Conservation (phyloP, 2,329 filamentous ascomycete genomes). For the Akanthomyces dipterigenus region DNA sequence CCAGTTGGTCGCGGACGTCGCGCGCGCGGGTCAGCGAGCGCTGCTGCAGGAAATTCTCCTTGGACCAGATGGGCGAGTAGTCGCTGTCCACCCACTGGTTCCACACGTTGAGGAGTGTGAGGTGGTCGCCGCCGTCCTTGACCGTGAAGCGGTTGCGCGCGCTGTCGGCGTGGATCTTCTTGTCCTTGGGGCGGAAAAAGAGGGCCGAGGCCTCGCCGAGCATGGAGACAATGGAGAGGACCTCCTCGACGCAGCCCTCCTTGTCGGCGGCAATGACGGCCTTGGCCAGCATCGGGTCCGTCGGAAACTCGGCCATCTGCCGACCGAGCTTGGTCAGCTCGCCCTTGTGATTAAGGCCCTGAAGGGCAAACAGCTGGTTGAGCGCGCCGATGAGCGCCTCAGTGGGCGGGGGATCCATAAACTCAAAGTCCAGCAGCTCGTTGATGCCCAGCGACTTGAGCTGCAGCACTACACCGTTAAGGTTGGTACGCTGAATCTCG, state of each 20-base stretch:
- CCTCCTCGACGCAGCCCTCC: constrained; percentile 88
- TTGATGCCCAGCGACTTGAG: constrained; percentile 89
- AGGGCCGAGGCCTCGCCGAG: constrained; percentile 79
- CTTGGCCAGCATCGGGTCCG: constrained; percentile 86
- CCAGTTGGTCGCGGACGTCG: constrained; percentile 87
- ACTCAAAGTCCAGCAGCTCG: constrained; percentile 88
- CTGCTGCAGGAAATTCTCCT: constrained; percentile 91
- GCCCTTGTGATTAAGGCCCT: constrained; percentile 81
- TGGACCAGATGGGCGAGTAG: constrained; percentile 79
- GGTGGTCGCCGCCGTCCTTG: constrained; percentile 84
- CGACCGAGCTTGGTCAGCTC: constrained; percentile 85
- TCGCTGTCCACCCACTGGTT: constrained; percentile 93
- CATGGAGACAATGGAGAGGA: constrained; percentile 92
- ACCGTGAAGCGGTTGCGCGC: constrained; percentile 83
- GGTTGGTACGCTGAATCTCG: constrained; percentile 85
- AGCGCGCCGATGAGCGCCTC: constrained; percentile 84
- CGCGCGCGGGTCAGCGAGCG: constrained; percentile 80
- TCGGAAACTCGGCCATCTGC: constrained; percentile 93
- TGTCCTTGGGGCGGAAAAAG: constrained; percentile 94
- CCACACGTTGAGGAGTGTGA: constrained; percentile 86
- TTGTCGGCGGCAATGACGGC: constrained; percentile 82
- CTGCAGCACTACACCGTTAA: constrained; percentile 76
- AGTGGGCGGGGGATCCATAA: constrained; percentile 87
- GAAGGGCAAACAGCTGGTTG: constrained; percentile 85
- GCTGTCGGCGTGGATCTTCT: constrained; percentile 91